Base-by-base conservation (phyloP, 306 rosid genomes). In the Quillaja saponaria region DNA sequence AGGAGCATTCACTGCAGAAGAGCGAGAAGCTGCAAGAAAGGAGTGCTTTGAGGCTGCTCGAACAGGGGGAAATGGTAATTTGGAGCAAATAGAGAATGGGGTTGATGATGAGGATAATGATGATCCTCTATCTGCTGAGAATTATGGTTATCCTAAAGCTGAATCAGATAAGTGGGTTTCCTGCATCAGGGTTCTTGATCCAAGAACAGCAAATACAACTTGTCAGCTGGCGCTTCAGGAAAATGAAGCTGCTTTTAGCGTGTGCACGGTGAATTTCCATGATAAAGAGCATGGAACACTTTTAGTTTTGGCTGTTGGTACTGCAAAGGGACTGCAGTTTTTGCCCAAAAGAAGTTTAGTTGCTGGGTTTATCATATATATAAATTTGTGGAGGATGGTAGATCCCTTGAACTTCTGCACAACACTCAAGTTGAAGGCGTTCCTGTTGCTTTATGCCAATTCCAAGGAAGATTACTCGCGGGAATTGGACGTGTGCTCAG, bases 341-440 rank as follows among this genome's bases (percentile, higher is more conserved):
- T 83, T 72, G 53, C 97, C 99, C 31, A 94, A 80, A 78, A 79
- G 54, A 78, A 85, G 75, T 78, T 61, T 74, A 53, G 45, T 70
- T 60, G 87, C 87, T 10, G 99, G 97, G 33, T 94, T 69, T 74
- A 94, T 94, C 99, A 89, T 61, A 87, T 94, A 34, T 94, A 89
- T 73, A 83, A 96, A 74, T 89, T 94, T 78, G 20, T 89, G 39
- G 99, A 89, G 60, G 99, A 94, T 38, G 99, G 99, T 55, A 89
- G 73, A 64, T 81, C 95, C 61, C 95, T 89, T 50, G 96, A 94
- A 76, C 95, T 94, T 68, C 78, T 94, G 66, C 97, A 89, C 76
- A 89, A 89, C 81, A 94, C 99, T 20, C 95, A 85, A 79, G 99
- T 89, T 63, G 95, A 89, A 80, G 96, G 95, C 61, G 96, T 89